Conservation (phyloP, 129 eudicot genomes). For the Kitagawia praeruptora region DNA sequence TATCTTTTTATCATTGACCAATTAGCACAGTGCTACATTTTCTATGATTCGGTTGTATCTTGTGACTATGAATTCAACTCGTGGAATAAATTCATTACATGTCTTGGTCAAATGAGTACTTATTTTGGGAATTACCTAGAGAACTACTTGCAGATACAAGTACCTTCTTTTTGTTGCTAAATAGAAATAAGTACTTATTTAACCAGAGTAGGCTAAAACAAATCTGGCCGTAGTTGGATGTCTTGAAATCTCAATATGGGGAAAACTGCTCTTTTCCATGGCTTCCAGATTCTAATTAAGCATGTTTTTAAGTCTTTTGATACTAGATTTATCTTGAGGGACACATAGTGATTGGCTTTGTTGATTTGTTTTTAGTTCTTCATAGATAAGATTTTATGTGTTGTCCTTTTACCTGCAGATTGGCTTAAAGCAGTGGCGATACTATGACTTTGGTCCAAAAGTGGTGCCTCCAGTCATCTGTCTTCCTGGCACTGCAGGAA, state of each 20-base stretch:
- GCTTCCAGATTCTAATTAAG: not conserved
- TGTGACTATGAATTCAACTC: not conserved
- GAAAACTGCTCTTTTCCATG: not conserved
- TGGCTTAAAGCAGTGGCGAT: constrained; percentile 93
- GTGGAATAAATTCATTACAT: not conserved
- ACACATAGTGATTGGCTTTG: not conserved
- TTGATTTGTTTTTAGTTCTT: not conserved
- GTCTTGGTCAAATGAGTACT: not conserved
- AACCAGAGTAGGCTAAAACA: not conserved
- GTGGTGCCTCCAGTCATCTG: constrained; percentile 90
- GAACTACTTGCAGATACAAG: not conserved
- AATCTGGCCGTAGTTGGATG: too few species aligned
- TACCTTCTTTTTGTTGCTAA: too few species aligned
- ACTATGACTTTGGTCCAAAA: constrained; percentile 95
- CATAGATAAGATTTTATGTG: not conserved
- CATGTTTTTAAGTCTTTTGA: not conserved
- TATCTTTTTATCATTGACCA: not conserved
- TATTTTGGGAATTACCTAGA: not conserved
- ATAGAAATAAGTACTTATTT: not conserved
- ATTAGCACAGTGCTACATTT: not conserved
- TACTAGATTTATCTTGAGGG: not conserved
- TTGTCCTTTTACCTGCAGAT: constrained; percentile 33
- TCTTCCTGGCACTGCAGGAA: constrained; percentile 37
- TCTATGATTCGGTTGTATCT: not conserved
- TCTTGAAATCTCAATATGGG: not conserved